These are phyloP conservation scores for Dalbergia cochinchinensis DNA, from an alignment of 306 rosid genomes.

Conservation along the genomic window DNA sequence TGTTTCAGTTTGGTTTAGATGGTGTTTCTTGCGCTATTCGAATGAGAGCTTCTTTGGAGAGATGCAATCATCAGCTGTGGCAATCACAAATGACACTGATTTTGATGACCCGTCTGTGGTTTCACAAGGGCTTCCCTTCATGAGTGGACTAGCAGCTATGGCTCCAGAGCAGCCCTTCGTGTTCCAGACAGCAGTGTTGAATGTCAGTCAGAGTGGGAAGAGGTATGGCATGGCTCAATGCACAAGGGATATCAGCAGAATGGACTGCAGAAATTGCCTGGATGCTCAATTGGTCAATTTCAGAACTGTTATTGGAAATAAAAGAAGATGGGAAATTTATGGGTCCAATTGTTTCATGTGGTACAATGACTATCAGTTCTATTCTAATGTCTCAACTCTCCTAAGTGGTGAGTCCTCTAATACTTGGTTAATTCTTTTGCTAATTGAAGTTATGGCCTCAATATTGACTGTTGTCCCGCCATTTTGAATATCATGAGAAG, in stretches of 20 bases:
- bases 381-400: slow-evolving; percentile 51
- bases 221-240: slow-evolving; percentile 79
- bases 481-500: neutral
- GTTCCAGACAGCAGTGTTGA: slow-evolving; percentile 50
- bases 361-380: slow-evolving; percentile 68
- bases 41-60: slow-evolving; percentile 52
- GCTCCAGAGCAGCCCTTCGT: slow-evolving; percentile 47
- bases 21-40: slow-evolving; percentile 68
- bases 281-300: slow-evolving; percentile 53
- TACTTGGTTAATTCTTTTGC: neutral
- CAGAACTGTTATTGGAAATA: slow-evolving; percentile 55
- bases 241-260: slow-evolving; percentile 58
- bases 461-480: neutral
- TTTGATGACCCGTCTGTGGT: slow-evolving; percentile 56
- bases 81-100: slow-evolving; percentile 56
- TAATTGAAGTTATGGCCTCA: neutral
- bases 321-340: slow-evolving; percentile 66
- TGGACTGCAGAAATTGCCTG: slow-evolving; percentile 58
- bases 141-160: slow-evolving; percentile 49
- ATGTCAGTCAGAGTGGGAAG: slow-evolving; percentile 54
- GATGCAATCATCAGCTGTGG: slow-evolving; percentile 48
- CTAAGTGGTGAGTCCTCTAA: slow-evolving; percentile 57
- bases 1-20: slow-evolving; percentile 56
- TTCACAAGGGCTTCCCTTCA: slow-evolving; percentile 54
- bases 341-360: slow-evolving; percentile 69